A percentile compares a stretch with the other conserved stretches of the same genome.
These are phyloP conservation scores for Grosmannia clavigera DNA, from an alignment of 2,329 filamentous ascomycete genomes.

Conservation along the genomic window DNA sequence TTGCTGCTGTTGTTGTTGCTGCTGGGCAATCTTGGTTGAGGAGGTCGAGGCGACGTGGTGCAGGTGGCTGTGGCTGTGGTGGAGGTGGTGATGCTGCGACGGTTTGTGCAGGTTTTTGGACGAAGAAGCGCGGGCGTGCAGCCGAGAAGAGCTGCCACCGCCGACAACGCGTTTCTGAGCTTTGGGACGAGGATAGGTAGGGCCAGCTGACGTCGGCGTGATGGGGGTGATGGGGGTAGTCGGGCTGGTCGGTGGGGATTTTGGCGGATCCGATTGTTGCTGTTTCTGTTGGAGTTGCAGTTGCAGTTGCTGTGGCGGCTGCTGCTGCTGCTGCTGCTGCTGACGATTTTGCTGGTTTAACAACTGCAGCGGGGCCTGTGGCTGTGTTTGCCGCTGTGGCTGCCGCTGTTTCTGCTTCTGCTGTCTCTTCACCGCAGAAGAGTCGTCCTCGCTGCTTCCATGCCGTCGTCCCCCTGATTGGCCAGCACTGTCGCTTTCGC, in stretches of 20 bases:
- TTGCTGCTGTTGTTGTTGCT: slow-evolving; percentile 8
- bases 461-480: slow-evolving; percentile 7
- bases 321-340: background rate
- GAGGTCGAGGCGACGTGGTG: slow-evolving; percentile 18
- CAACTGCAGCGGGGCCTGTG: background rate
- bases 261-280: background rate
- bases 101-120: slow-evolving; percentile 37
- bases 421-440: too few species aligned
- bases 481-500: slow-evolving; percentile 2
- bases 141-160: slow-evolving; percentile 25
- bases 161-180: slow-evolving; percentile 32
- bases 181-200: slow-evolving; percentile 21
- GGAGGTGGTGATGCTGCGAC: slow-evolving; percentile 1
- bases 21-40: slow-evolving; percentile 13
- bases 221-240: background rate
- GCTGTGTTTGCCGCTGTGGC: background rate
- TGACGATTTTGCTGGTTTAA: background rate
- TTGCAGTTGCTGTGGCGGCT: background rate
- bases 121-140: slow-evolving; percentile 40
- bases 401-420: background rate
- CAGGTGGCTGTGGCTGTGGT: background rate
- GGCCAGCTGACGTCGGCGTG: slow-evolving; percentile 16
- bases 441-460: background rate
- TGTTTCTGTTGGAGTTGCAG: background rate
- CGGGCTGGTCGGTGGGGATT: background rate